phyloP scores from a whole-genome alignment of 78 protist species.

The Tieghemostelium lacteum region DNA sequence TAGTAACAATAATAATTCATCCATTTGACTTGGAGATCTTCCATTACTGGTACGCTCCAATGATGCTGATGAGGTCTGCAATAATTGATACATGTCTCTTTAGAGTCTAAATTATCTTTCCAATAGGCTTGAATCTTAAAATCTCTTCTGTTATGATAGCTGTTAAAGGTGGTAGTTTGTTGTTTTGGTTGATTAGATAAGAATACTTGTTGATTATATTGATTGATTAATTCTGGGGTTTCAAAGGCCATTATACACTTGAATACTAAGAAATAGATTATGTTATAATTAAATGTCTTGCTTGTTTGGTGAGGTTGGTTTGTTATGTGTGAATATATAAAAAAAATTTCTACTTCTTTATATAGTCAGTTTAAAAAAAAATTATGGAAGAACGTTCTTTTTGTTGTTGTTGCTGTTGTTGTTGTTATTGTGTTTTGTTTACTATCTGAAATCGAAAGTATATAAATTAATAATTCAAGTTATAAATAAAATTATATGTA shows the following conservation, averaged over 20 bases:
- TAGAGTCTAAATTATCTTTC: constrained; percentile 38
- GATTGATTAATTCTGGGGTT: constrained; percentile 6
- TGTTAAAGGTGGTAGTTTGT: background rate
- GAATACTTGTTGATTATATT: background rate
- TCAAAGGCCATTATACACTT: constrained; percentile 52
- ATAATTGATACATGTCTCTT: too few species aligned
- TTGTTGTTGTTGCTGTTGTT: background rate
- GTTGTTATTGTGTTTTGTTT: background rate
- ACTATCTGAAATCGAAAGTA: background rate
- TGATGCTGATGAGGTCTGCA: background rate
- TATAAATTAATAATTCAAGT: background rate
- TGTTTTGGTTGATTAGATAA: background rate
- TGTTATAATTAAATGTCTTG: background rate
- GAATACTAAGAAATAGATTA: background rate
- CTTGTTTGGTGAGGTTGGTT: background rate
- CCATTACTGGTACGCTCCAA: background rate
- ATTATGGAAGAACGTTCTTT: background rate
- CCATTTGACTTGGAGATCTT: background rate
- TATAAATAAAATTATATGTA: background rate
- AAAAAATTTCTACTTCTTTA: background rate
- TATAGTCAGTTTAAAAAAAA: background rate
- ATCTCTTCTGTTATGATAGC: background rate
- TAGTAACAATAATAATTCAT: background rate
- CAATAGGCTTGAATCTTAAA: constrained; percentile 13
- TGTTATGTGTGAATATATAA: background rate